Conservation (phyloP, 768 basidiomycete species). For the Rhizopogon salebrosus region DNA sequence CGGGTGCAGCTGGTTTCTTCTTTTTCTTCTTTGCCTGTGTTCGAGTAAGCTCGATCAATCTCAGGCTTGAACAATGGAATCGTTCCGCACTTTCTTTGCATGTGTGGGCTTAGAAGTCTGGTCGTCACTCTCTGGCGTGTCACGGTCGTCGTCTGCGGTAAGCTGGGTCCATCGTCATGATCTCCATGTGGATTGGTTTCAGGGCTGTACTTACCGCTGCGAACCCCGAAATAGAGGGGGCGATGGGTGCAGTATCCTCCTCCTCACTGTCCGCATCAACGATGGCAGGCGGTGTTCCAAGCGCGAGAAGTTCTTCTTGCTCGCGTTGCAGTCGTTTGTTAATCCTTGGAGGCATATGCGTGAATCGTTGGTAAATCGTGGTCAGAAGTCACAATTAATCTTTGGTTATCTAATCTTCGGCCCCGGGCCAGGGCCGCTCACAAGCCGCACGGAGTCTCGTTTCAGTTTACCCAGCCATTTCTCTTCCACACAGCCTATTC, state of each 20-base stretch:
- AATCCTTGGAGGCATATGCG: conserved; percentile 72
- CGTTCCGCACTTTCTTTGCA: conserved; percentile 18
- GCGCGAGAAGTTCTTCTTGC: conserved; percentile 68
- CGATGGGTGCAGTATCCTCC: conserved; percentile 18
- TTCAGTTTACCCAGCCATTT: background rate
- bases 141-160: conserved; percentile 25
- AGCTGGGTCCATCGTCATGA: conserved; percentile 32
- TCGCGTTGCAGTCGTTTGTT: conserved; percentile 88
- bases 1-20: conserved; percentile 21
- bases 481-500: background rate
- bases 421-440: too few species aligned
- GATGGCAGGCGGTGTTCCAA: conserved; percentile 28
- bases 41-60: background rate
- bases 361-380: too few species aligned
- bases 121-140: conserved; percentile 15
- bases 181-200: conserved; percentile 5
- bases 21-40: conserved; percentile 37
- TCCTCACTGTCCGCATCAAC: conserved; percentile 32
- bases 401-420: background rate
- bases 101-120: conserved; percentile 13
- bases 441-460: background rate
- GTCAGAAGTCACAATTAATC: background rate
- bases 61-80: background rate
- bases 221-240: conserved; percentile 29
- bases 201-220: conserved; percentile 35